Evolutionary conservation across 2,329 filamentous ascomycete genomes (phyloP), one percentile per base, ranked within the genome.

Genomic region (Ciborinia camelliae): DNA sequence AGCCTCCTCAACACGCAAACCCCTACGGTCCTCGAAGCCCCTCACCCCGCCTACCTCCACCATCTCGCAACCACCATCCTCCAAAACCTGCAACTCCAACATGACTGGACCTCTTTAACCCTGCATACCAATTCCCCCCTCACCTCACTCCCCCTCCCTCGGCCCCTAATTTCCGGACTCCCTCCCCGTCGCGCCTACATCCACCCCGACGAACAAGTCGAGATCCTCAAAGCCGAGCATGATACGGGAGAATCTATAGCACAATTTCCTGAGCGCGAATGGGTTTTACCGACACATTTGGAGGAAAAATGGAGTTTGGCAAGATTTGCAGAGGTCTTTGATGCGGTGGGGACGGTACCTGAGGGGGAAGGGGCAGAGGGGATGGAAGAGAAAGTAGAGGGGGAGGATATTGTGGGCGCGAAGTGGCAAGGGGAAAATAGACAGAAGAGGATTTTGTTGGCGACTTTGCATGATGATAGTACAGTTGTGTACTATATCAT

Each of bases 401-500:
- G 68, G 5, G 69, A 70, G 35, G 70, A 67, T 23, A 59, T 68
- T 15, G 73, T 76, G 55, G 78, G 77, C 68, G 75, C 75, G 65
- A 75, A 78, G 50, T 82, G 79, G 79, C 79, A 75, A 64, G 77
- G 75, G 48, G 75, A 75, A 51, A 81, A 76, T 66, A 79, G 84
- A 23, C 79, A 80, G 55, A 94, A 93, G 79, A 81, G 90, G 67
- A 75, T 93, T 14, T 74, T 94, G n/a, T 79, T 95, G 60, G 90
- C 89, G 20, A 90, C 88, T 3, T 79, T 92, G 55, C 88, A 92
- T 73, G 86, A 90, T 71, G 91, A 95, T 77, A 93, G 90, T 69
- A 94, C 91, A 0, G 83, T 95, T 23, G 89, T 91, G 48, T 95
- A 94, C 77, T 95, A 95, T 74, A 83, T 93, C 68, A 85, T 94